Conservation (phyloP, 495 filamentous ascomycete species). For the Niebla homalea region DNA sequence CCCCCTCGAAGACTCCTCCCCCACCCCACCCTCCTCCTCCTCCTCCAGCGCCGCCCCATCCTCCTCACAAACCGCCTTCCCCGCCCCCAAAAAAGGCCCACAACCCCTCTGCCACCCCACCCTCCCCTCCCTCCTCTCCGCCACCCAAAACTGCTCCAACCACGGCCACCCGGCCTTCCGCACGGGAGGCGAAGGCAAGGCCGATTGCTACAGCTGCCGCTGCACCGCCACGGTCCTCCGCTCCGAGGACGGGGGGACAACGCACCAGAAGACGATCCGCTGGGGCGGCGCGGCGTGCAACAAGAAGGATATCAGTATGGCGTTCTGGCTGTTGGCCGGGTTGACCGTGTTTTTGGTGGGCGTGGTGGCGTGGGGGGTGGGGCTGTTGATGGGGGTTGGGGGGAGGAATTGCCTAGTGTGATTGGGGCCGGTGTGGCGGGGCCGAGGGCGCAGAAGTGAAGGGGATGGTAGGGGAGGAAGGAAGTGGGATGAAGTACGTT, state of each 20-base stretch:
- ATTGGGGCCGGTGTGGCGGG: slow-evolving; percentile 72
- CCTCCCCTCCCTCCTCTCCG: slow-evolving; percentile 42
- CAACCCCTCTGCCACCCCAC: slow-evolving; percentile 51
- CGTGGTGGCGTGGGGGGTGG: slow-evolving; percentile 50
- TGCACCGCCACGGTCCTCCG: slow-evolving; percentile 43
- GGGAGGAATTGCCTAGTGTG: slow-evolving; percentile 68
- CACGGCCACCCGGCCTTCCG: slow-evolving; percentile 45
- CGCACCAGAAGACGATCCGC: slow-evolving; percentile 34
- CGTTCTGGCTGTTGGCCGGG: slow-evolving; percentile 71
- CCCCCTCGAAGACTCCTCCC: slow-evolving; percentile 11
- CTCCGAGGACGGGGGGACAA: slow-evolving; percentile 32
- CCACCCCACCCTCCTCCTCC: slow-evolving; percentile 6
- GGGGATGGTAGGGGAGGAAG: not conserved
- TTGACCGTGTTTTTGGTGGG: slow-evolving; percentile 52
- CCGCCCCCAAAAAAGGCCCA: slow-evolving; percentile 17
- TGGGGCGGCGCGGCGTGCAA: slow-evolving; percentile 85
- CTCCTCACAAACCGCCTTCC: slow-evolving; percentile 13
- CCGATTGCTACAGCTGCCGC: slow-evolving; percentile 60
- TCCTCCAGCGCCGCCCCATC: slow-evolving; percentile 12
- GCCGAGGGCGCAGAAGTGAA: slow-evolving; percentile 30
- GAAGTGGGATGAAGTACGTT: not conserved
- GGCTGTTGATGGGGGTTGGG: slow-evolving; percentile 66
- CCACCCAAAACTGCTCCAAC: slow-evolving; percentile 60
- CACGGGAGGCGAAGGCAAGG: not conserved
- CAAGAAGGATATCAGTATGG: slow-evolving; percentile 77